Evolutionary conservation across 306 rosid genomes (phyloP).

Genomic region (Cucurbita pepo): DNA sequence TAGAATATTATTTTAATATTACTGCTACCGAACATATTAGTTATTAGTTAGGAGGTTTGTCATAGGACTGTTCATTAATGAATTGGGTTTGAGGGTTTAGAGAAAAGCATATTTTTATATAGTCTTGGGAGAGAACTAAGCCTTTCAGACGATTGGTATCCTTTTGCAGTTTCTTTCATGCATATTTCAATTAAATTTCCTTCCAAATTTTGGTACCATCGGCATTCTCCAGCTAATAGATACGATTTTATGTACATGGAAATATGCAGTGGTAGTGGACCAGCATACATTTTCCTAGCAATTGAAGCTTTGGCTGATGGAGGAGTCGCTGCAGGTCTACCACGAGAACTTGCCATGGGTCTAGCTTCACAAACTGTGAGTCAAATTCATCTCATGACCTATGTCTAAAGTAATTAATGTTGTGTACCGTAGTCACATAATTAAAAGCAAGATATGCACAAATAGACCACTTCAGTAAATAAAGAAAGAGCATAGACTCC

Average conservation of each 20-base stretch:
- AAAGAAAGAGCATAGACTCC: background rate
- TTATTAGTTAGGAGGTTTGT: background rate
- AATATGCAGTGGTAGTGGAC: constrained; percentile 89
- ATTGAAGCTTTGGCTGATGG: constrained; percentile 99
- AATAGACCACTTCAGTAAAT: background rate
- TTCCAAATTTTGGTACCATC: background rate
- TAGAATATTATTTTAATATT: background rate
- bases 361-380: constrained; percentile 97
- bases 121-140: background rate
- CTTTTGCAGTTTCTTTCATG: background rate
- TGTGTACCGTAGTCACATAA: background rate
- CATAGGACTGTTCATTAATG: background rate
- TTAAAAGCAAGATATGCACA: background rate
- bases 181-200: background rate
- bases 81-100: background rate
- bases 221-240: background rate
- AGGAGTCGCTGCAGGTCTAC: constrained; percentile 98
- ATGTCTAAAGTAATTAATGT: background rate
- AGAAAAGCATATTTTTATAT: background rate
- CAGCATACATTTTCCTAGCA: constrained; percentile 76
- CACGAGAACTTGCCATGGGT: constrained; percentile 70
- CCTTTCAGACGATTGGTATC: background rate
- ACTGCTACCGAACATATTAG: background rate
- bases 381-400: constrained; percentile 1
- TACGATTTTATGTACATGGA: background rate